Evolutionary conservation across 169 alveolate genomes (phyloP).

Genomic region (Theileria annulata): DNA sequence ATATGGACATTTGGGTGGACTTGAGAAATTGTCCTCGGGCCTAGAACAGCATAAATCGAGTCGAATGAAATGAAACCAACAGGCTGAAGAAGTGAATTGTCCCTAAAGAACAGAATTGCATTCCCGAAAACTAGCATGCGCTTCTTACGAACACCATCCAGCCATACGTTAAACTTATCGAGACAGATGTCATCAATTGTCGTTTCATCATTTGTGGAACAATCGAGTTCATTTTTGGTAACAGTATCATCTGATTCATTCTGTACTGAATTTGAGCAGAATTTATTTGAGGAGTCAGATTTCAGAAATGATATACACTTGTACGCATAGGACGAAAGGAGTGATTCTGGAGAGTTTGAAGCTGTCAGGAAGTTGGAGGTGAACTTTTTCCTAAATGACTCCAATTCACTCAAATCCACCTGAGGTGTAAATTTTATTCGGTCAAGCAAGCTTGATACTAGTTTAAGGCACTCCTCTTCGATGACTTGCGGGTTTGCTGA

Average conservation of each 20-base stretch:
- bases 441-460: slow-evolving; percentile 1
- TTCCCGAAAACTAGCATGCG: slow-evolving; percentile 41
- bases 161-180: slow-evolving; percentile 32
- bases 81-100: slow-evolving; percentile 57
- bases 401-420: slow-evolving; percentile 1
- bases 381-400: neutral
- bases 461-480: slow-evolving; percentile 9
- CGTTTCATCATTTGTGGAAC: neutral
- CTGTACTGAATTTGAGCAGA: neutral
- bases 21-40: slow-evolving; percentile 17
- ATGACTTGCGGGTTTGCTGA: slow-evolving; percentile 2
- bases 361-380: neutral
- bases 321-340: neutral
- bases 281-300: neutral
- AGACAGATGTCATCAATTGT: neutral
- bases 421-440: neutral
- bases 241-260: neutral
- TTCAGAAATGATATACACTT: neutral
- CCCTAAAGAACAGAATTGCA: slow-evolving; percentile 37
- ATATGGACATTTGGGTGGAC: slow-evolving; percentile 10
- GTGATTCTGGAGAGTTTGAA: neutral
- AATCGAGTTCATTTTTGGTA: neutral
- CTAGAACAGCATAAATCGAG: slow-evolving; percentile 6
- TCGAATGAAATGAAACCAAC: slow-evolving; percentile 40
- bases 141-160: slow-evolving; percentile 27